Conservation (phyloP, 805 yeast species). For the Nakazawaea anatomiae region DNA sequence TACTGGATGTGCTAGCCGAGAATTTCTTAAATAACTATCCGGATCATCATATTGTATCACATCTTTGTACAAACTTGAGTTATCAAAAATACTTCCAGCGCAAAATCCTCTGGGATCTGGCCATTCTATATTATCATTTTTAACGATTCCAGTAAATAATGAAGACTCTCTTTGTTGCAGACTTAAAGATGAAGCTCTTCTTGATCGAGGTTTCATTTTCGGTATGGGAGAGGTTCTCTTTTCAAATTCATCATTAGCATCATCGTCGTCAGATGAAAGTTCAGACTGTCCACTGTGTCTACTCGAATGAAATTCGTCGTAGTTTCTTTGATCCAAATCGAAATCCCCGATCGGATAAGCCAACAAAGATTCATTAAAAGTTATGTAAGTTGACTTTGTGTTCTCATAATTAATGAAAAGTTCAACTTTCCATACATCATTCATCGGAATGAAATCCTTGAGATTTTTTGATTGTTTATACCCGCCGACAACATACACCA, state of each 20-base stretch:
- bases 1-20: background rate
- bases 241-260: background rate
- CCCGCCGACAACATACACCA: constrained; percentile 43
- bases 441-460: constrained; percentile 25
- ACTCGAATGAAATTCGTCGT: constrained; percentile 8
- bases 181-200: constrained; percentile 5
- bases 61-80: constrained; percentile 1
- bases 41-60: background rate
- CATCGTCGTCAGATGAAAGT: constrained; percentile 12
- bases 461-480: constrained; percentile 25
- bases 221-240: constrained; percentile 1
- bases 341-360: constrained; percentile 25
- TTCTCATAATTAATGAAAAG: constrained; percentile 29
- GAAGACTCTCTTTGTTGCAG: background rate
- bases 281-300: constrained; percentile 4
- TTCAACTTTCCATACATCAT: constrained; percentile 37
- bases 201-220: background rate
- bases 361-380: constrained; percentile 23
- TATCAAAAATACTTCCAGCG: constrained; percentile 10
- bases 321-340: constrained; percentile 11
- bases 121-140: constrained; percentile 12
- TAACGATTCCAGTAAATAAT: constrained; percentile 19
- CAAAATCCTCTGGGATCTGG: constrained; percentile 13
- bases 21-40: too few species aligned
- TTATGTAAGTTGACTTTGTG: constrained; percentile 23